Evolutionary conservation across 345 rosid genomes (phyloP).

Genomic region (Gossypium raimondii): DNA sequence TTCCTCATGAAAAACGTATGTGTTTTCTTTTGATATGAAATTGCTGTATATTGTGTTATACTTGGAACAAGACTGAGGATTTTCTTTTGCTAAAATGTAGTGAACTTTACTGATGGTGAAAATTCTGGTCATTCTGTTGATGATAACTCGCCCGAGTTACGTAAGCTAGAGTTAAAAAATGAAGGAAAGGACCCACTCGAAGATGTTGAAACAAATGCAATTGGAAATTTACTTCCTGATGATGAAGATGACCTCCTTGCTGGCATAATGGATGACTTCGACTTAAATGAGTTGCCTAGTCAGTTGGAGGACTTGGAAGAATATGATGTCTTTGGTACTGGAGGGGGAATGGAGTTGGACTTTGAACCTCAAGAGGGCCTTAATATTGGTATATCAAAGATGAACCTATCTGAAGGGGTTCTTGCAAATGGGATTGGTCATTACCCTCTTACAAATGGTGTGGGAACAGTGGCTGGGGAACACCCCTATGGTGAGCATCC

Average conservation of each 20-base stretch:
- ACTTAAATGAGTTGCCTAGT: constrained; percentile 54
- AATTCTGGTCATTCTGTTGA: constrained; percentile 39
- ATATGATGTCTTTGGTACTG: constrained; percentile 71
- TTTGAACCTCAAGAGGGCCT: constrained; percentile 53
- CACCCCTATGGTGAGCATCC: constrained; percentile 98
- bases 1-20: constrained; percentile 71
- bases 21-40: constrained; percentile 15
- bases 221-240: constrained; percentile 63
- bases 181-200: constrained; percentile 46
- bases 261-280: constrained; percentile 78
- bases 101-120: constrained; percentile 52
- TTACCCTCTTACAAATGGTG: constrained; percentile 51
- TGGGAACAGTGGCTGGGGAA: constrained; percentile 73
- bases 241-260: constrained; percentile 87
- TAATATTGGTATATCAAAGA: constrained; percentile 38
- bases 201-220: constrained; percentile 44
- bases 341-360: constrained; percentile 91
- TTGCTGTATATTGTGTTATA: neutral
- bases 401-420: constrained; percentile 50
- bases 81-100: constrained; percentile 41
- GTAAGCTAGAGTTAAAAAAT: constrained; percentile 40
- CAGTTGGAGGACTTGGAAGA: constrained; percentile 78
- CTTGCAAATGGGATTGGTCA: constrained; percentile 44
- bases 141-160: constrained; percentile 44
- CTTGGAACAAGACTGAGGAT: constrained; percentile 9